Percentiles rank a stretch among this genome's conserved stretches.
Evolutionary conservation across 2,329 filamentous ascomycete species (phyloP).

Genomic region (Trichoderma sp.): DNA sequence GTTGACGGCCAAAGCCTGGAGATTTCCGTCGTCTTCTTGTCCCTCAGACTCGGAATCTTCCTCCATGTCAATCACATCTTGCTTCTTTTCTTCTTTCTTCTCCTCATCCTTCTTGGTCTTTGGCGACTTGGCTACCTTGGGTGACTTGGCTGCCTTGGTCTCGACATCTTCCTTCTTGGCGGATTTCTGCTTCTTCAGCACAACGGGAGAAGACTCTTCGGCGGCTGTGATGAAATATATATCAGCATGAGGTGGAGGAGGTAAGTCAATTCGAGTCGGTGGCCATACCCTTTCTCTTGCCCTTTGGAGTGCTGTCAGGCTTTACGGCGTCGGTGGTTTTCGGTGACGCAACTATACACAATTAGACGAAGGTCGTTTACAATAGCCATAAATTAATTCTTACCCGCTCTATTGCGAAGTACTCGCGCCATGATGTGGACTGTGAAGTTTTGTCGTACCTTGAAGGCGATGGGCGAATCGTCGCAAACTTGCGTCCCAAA

Average conservation of each 20-base stretch:
- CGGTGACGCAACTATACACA: constrained; percentile 29
- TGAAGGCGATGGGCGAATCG: background rate
- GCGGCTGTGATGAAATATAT: constrained; percentile 31
- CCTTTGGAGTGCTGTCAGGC: constrained; percentile 37
- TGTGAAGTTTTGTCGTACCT: background rate
- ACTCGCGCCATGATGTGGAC: constrained; percentile 44
- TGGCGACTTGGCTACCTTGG: constrained; percentile 22
- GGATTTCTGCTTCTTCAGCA: constrained; percentile 46
- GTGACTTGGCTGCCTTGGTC: constrained; percentile 33
- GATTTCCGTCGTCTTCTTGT: constrained; percentile 41
- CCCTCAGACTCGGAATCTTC: constrained; percentile 37
- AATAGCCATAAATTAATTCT: background rate
- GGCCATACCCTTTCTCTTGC: constrained; percentile 35
- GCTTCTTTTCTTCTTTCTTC: constrained; percentile 25
- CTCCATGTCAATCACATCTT: constrained; percentile 33
- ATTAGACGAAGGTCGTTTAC: constrained; percentile 21
- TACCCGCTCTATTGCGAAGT: constrained; percentile 41
- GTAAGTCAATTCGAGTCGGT: background rate
- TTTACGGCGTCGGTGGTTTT: constrained; percentile 33
- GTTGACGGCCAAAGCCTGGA: constrained; percentile 43
- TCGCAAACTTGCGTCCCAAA: background rate
- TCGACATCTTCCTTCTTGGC: constrained; percentile 34
- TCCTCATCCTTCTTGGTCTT: constrained; percentile 28
- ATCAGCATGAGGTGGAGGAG: constrained; percentile 25
- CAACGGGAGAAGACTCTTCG: constrained; percentile 45